Base-by-base conservation (phyloP, 2,329 filamentous ascomycete genomes). In the Clonostachys byssicola region DNA sequence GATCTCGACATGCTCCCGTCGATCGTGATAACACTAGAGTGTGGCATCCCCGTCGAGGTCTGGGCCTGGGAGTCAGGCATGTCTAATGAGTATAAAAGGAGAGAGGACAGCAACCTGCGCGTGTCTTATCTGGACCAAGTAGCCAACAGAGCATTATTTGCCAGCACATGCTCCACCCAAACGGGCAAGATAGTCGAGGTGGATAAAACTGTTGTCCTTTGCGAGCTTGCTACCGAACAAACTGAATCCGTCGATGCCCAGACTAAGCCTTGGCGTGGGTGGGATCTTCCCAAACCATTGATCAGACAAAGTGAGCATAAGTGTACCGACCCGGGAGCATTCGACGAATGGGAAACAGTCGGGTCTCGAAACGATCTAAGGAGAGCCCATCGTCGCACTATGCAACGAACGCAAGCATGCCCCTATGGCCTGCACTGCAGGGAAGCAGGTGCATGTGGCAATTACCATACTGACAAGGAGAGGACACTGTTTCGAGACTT, bases 1-100 rank as follows among this genome's bases (percentile, higher is more conserved):
- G 57, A 60, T 49, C 53, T 54, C 23, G 56, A 59, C 35, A 55
- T 60, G 53, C 49, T 54, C 12, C 56, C 56, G 17, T 41, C 56
- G 1, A 47, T 61, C 34, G 44, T 42, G 23, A 40, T 35, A 13
- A 52, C 50, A 12, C 48, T 61, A 12, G n/a, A 50, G 8, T 34
- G 12, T 4, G 40, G 42, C 10, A 60, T 61, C 30, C 47, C 44
- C 6, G 55, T 61, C 3, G 58, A 61, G 51, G 51, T 60, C 10
- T 61, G 58, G 58, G 54, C 50, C 9, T 60, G 55, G 57, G 43
- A 51, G 40, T 50, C 52, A 12, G 49, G 49, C 33, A 51, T 59
- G 13, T 51, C 57, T 8, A 51, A 47, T 6, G 54, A 52, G 33
- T 56, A 53, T 47, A 40, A 51, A 13, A 43, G 44, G 18, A 17